Conservation (phyloP, 331 rosid genomes). For the Malus hybrid region DNA sequence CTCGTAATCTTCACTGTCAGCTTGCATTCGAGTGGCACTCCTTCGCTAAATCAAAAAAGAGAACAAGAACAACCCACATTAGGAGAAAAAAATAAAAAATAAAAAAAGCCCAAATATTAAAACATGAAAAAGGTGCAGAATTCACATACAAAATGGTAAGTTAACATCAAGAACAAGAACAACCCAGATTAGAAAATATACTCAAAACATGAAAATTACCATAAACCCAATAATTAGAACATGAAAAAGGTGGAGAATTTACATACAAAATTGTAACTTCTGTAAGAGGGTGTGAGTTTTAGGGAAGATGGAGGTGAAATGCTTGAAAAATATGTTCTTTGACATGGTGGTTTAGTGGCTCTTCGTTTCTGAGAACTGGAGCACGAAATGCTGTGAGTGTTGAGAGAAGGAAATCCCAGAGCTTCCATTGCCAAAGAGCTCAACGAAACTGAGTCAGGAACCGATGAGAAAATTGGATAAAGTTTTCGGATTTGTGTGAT, state of each 20-base stretch:
- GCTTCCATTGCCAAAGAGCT: slow-evolving; percentile 38
- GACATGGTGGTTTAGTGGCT: slow-evolving; percentile 8
- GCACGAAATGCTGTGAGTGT: slow-evolving; percentile 17
- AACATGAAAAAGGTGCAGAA: not conserved
- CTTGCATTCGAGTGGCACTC: slow-evolving; percentile 40
- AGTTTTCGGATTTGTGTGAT: not conserved
- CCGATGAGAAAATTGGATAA: not conserved
- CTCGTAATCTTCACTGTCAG: slow-evolving; percentile 63
- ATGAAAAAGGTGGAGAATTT: not conserved
- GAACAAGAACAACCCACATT: not conserved
- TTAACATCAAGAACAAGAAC: not conserved
- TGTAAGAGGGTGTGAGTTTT: slow-evolving; percentile 17
- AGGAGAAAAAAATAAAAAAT: not conserved
- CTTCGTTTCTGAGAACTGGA: slow-evolving; percentile 16
- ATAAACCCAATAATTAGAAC: not conserved
- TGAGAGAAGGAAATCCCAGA: slow-evolving; percentile 52
- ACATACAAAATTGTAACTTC: slow-evolving; percentile 27
- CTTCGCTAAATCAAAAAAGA: slow-evolving; percentile 22
- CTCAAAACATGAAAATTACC: not conserved
- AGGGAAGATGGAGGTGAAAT: slow-evolving; percentile 14
- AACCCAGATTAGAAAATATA: not conserved
- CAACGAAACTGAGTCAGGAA: not conserved
- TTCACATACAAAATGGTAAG: no score
- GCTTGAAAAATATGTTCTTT: slow-evolving; percentile 11
- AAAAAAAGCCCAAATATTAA: not conserved